These are phyloP conservation scores for Geotrichum klebahnii DNA, from an alignment of 1,139 yeast genomes.

Conservation along the genomic window DNA sequence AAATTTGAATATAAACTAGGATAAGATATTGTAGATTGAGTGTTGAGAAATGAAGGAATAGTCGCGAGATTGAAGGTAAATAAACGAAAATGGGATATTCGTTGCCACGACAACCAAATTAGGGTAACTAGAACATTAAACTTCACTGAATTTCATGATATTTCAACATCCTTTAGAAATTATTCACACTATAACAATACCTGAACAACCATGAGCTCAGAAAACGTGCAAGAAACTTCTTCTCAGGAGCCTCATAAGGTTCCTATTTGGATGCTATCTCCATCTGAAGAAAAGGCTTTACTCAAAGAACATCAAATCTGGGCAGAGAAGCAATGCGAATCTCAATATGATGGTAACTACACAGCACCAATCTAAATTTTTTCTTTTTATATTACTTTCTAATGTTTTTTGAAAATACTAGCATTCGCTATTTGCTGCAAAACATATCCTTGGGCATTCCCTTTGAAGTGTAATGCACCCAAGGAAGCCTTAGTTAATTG, in stretches of 20 bases:
- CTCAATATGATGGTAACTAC: conserved; percentile 39
- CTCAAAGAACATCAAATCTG: conserved; percentile 72
- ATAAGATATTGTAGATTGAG: too few relatives aligned
- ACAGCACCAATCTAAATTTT: conserved; percentile 29
- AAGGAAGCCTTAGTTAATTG: conserved; percentile 68
- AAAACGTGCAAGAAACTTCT: neutral
- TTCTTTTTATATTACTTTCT: conserved; percentile 36
- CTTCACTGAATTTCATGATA: neutral
- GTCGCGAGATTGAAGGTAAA: neutral
- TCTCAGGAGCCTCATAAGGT: conserved; percentile 31
- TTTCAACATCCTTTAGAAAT: neutral
- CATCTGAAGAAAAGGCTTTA: conserved; percentile 78
- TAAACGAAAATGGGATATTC: neutral
- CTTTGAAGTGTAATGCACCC: conserved; percentile 55
- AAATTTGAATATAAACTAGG: too few relatives aligned
- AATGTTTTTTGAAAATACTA: conserved; percentile 19
- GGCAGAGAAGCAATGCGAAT: conserved; percentile 71
- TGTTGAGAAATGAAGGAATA: neutral
- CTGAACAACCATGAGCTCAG: neutral
- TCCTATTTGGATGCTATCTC: conserved; percentile 82
- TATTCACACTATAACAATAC: neutral
- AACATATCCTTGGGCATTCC: conserved; percentile 50
- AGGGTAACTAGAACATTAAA: conserved; percentile 1
- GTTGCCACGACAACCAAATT: conserved; percentile 6
- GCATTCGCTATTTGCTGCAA: conserved; percentile 55